Evolutionary conservation across 768 basidiomycete species (phyloP), one percentile per base, ranked within the genome.

Genomic region (Steccherinum ochraceum): DNA sequence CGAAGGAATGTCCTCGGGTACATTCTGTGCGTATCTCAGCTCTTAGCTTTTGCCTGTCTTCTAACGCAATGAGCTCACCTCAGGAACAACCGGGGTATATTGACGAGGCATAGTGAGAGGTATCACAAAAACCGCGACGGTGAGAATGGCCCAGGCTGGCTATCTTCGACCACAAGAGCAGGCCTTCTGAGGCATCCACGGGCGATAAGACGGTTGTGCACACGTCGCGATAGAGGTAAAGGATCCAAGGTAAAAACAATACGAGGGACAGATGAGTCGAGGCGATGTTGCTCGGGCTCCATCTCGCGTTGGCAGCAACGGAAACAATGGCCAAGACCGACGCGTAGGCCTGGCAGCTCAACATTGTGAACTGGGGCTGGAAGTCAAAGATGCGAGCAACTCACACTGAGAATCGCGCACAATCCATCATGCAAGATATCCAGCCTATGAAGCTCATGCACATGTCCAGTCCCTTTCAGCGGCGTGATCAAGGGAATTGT

Each of bases 31-130:
- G n/a, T n/a, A n/a, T n/a, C n/a, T 7, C 16, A 24, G 21, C 18
- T 23, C 20, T 16, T 24, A 10, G 18, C 24, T 16, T 1, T 43
- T 5, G 19, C 10, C 30, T n/a, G n/a, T n/a, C n/a, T n/a, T n/a
- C n/a, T n/a, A n/a, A n/a, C 13, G 20, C 2, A 16, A 40, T 2
- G n/a, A 49, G 41, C 47, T 19, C 20, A 66, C 65, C 24, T 45
- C 40, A 12, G 72, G 64, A 47, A 72, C 65, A n/a, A 65, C 59
- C 2, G 72, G 72, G 2, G 61, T 54, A 50, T 72, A 72, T 39
- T 62, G 59, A 18, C 66, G 53, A 3, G 72, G 72, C 35, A 63
- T 57, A 26, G 69, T 40, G 5, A 71, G 53, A 2, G 72, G 72
- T 16, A 72, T 56, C 23, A 69, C 26, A 1, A 65, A 59, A 5